Base-by-base conservation (phyloP, 2,329 filamentous ascomycete species). In the Sclerotinia spermophila region DNA sequence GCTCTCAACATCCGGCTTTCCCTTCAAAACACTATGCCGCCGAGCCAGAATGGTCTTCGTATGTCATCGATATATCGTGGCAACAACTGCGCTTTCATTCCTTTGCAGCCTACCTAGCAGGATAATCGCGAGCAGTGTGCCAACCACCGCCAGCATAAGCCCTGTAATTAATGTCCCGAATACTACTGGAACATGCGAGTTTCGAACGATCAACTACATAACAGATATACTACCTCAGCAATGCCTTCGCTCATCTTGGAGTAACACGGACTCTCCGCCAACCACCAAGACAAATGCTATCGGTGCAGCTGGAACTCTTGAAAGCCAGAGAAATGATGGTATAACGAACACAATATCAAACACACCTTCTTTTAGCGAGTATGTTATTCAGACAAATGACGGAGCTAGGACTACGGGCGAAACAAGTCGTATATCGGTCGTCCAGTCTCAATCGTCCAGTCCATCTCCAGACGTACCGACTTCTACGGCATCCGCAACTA, bases 121-220 rank as follows among this genome's bases (percentile, higher is more conserved):
- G 58, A 64, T 72, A 53, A 75, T 69, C 48, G 71, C 74, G 38
- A 76, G 75, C 72, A 77, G 75, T 21, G 68, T 55, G 19, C 40
- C 76, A 13, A 71, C 71, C 11, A 69, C 60, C 42, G 44, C 73
- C 2, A 67, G 55, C 24, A 56, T 64, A 51, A 56, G 69, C 30
- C 53, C 74, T 13, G 15, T 30, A 30, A 30, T 65, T 7, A 61
- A 58, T 33, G 40, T 61, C 33, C 40, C 71, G 60, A 77, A 73
- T 59, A 45, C 44, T 17, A 71, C 72, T 33, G 74, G 72, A 24
- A 79, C 77, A 3, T 80, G 78, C 74, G 78, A 80, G 70, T 75
- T 75, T 66, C 73, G 78, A 68, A 79, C 78, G 2, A 79, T 80
- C n/a, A 80, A 80, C 62, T 79, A 80, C 67, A 80, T 80, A 60